Evolutionary conservation across 805 yeast species (phyloP).

Genomic region (Kazachstania bromeliacearum): DNA sequence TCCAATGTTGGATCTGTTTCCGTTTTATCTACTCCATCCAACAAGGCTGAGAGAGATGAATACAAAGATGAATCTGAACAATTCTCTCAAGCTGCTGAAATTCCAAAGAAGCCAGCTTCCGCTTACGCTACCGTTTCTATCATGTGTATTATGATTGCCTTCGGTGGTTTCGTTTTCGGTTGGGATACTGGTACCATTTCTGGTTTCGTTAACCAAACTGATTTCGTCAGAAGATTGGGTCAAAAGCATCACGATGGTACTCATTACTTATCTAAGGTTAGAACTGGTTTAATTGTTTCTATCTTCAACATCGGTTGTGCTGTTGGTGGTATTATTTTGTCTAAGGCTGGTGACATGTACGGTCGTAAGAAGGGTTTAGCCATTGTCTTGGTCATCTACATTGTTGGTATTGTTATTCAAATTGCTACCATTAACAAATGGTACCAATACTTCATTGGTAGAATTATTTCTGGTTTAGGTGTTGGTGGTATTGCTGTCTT

Average conservation of each 20-base stretch:
- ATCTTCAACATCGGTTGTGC: conserved; percentile 71
- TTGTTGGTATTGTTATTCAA: conserved; percentile 60
- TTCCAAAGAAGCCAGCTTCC: conserved; percentile 30
- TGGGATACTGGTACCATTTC: conserved; percentile 75
- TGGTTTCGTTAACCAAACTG: conserved; percentile 56
- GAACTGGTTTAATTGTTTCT: conserved; percentile 43
- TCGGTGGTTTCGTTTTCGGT: conserved; percentile 41
- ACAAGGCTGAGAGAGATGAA: conserved; percentile 25
- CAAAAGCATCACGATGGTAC: conserved; percentile 32
- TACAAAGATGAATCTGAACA: conserved; percentile 4
- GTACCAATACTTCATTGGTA: conserved; percentile 65
- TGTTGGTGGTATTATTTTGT: conserved; percentile 55
- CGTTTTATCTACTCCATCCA: conserved; percentile 23
- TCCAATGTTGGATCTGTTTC: conserved; percentile 9
- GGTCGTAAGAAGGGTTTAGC: conserved; percentile 61
- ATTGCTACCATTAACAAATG: conserved; percentile 45
- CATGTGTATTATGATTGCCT: conserved; percentile 28
- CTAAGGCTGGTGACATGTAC: conserved; percentile 50
- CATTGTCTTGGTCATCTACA: conserved; percentile 52
- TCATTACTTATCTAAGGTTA: conserved; percentile 34
- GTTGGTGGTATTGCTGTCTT: conserved; percentile 46
- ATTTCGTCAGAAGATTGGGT: conserved; percentile 48
- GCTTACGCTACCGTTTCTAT: conserved; percentile 29
- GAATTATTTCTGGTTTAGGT: conserved; percentile 65
- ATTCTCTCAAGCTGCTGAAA: conserved; percentile 7